Evolutionary conservation across 2,329 filamentous ascomycete genomes (phyloP).

Genomic region (Chrysoporthe cubensis): DNA sequence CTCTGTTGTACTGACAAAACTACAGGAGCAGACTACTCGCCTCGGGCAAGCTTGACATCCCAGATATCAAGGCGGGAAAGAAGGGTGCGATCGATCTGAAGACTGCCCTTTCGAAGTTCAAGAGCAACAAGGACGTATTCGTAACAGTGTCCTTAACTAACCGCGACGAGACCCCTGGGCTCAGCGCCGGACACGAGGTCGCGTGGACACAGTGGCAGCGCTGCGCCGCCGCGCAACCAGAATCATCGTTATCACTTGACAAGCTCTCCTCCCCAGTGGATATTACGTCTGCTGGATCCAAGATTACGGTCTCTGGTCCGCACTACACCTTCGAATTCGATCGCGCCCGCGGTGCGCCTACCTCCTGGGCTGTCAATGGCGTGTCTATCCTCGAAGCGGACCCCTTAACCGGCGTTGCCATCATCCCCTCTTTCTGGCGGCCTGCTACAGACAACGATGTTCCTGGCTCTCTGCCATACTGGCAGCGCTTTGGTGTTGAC

Average conservation of each 20-base stretch:
- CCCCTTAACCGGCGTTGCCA: constrained; percentile 41
- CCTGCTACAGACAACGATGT: constrained; percentile 69
- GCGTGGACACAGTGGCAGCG: constrained; percentile 57
- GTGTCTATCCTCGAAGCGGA: constrained; percentile 41
- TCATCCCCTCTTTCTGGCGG: constrained; percentile 61
- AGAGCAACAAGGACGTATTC: constrained; percentile 45
- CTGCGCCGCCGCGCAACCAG: constrained; percentile 32
- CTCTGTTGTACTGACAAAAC: constrained; percentile 25
- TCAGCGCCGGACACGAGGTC: constrained; percentile 55
- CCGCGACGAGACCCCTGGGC: constrained; percentile 52
- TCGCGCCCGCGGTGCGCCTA: constrained; percentile 47
- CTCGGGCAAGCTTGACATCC: constrained; percentile 46
- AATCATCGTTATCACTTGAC: constrained; percentile 20
- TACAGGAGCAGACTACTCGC: constrained; percentile 34
- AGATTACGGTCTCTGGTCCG: constrained; percentile 36
- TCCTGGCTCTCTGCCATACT: constrained; percentile 58
- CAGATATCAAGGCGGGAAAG: constrained; percentile 44
- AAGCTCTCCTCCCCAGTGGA: constrained; percentile 32
- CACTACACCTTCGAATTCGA: constrained; percentile 50
- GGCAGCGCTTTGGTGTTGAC: constrained; percentile 57
- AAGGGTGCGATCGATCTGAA: constrained; percentile 41
- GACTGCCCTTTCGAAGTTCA: constrained; percentile 33
- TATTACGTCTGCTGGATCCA: constrained; percentile 33
- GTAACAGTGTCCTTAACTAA: constrained; percentile 51
- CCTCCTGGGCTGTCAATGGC: constrained; percentile 44